A percentile compares a stretch with the other conserved stretches of the same genome.
Evolutionary conservation across 441 rosid species (phyloP).

Genomic region (Populus hybrid): DNA sequence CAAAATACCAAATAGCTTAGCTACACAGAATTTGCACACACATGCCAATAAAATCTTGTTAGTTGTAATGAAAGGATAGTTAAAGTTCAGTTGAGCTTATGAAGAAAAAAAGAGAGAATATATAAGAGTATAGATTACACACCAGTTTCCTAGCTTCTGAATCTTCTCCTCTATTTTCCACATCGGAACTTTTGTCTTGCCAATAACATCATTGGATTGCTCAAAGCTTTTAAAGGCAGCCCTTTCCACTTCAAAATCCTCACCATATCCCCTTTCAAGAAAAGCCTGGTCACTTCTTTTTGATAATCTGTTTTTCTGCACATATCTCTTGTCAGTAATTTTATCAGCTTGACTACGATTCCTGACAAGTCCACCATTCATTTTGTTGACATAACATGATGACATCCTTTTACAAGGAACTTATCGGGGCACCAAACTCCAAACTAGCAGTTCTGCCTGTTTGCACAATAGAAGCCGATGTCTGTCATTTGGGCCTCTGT

Average conservation of each 20-base stretch:
- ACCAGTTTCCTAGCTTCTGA: constrained; percentile 73
- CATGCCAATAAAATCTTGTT: not conserved
- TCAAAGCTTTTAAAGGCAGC: constrained; percentile 67
- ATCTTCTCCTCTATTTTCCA: constrained; percentile 85
- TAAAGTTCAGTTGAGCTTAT: not conserved
- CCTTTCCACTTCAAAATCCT: constrained; percentile 48
- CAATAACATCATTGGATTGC: constrained; percentile 40
- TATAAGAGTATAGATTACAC: constrained; percentile 26
- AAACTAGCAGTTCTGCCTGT: too few species aligned
- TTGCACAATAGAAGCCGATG: too few species aligned
- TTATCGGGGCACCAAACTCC: too few species aligned
- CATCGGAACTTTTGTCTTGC: constrained; percentile 48
- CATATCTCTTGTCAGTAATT: constrained; percentile 2
- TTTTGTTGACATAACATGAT: not conserved
- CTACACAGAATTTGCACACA: not conserved
- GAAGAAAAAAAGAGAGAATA: constrained; percentile 4
- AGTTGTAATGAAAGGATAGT: not conserved
- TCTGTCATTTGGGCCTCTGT: too few species aligned
- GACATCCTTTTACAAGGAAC: too few species aligned
- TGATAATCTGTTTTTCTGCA: constrained; percentile 11
- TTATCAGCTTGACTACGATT: constrained; percentile 17
- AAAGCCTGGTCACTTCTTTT: constrained; percentile 28
- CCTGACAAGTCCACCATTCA: constrained; percentile 17
- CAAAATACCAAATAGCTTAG: not conserved
- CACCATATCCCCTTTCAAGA: constrained; percentile 27